Base-by-base conservation (phyloP, 805 yeast genomes). In the Nakazawaea ishiwadae region DNA sequence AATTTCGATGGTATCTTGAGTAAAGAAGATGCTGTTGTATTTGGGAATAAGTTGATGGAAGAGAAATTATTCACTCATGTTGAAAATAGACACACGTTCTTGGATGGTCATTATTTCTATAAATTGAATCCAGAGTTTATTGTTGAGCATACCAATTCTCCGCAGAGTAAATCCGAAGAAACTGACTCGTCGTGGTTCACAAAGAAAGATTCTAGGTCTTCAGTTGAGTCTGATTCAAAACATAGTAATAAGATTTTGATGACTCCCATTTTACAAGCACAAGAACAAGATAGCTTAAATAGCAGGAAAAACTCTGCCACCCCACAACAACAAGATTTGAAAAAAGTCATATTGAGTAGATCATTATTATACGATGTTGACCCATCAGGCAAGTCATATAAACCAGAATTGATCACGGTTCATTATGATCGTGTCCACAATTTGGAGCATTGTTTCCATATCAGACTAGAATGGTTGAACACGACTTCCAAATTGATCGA, bases 101-200 rank as follows among this genome's bases (percentile, higher is more conserved):
- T 89, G 39, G 96, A 91, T 62, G 99, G 99, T 0, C 90, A 93
- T 54, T 91, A 89, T 56, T 91, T 91, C 59, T 91, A 91, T 54
- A 81, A 77, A 51, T 59, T 90, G 39, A 71, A 69, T 16, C 74
- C 75, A 1, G 83, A 81, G 23, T 84, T 70, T 48, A 59, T 66
- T 10, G 64, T 66, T 31, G 59, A 55, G 31, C 46, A 61, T 20
- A 24, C 21, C 6, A 16, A 17, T 9, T 26, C 42, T 11, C 34
- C 35, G n/a, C n/a, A n/a, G n/a, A n/a, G 29, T 9, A 30, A 28
- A 11, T 16, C 44, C 4, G 21, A 21, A 5, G 44, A 34, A n/a
- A n/a, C n/a, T n/a, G n/a, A n/a, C n/a, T n/a, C n/a, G n/a, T n/a
- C n/a, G n/a, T 42, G 45, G 45, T 37, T 32, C 23, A 27, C 44